Base-by-base conservation (phyloP, 345 rosid genomes). In the Eucalyptus regnans region DNA sequence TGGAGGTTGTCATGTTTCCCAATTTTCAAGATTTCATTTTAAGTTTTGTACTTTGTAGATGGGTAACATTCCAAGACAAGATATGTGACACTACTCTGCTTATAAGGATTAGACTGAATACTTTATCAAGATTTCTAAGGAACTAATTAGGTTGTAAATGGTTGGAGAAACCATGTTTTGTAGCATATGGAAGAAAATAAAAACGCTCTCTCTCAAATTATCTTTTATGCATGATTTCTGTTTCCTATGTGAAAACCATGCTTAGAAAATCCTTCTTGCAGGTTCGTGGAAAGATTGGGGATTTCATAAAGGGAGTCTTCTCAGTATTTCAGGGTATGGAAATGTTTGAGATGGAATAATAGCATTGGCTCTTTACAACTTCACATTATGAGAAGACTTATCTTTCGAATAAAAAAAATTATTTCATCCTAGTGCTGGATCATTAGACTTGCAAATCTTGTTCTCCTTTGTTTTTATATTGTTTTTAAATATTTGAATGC, bases 311-410 rank as follows among this genome's bases (percentile, higher is more conserved):
- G 90, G 97, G 96, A 2, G 98, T 93, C 64, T 97, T 94, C 88
- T 87, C 96, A 49, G 96, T 98, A 48, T 98, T 97, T 91, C 99
- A 94, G 93, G 99, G 99, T 98, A 93, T 80, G 76, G 22, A 49
- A 25, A 79, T 56, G 37, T 80, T 87, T 41, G 10, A 6, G 84
- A 76, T 76, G 84, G 84, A 76, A 76, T 76, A 11, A 11, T 22
- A 76, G 84, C 23, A 22, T 76, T 41, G 48, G 29, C 84, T 76
- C 84, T 76, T 20, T 76, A 76, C 27, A 23, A 76, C 84, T 76
- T 11, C 11, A 41, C 11, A 11, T 41, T 41, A 37, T 76, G 14
- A 76, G 27, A 76, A 76, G 84, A 48, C 84, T 76, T 9, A 76
- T 10, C 48, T 41, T 41, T 76, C 1, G 1, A 76, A 20, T 76